A percentile compares a stretch with the other conserved stretches of the same genome.
phyloP scores from a whole-genome alignment of 345 rosid species.

The Eucalyptus marginata region DNA sequence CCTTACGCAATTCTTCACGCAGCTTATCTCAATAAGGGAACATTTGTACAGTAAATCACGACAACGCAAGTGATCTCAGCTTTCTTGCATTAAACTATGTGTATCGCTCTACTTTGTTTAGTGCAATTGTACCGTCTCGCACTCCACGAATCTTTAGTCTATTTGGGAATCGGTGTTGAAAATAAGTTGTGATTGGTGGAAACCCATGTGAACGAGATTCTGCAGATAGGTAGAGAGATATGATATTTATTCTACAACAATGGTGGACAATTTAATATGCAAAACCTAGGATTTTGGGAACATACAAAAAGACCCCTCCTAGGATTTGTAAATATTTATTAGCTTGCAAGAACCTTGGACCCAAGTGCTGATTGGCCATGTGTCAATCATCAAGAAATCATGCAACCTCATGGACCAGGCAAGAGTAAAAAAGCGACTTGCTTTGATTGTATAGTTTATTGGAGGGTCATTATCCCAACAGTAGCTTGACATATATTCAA shows the following conservation, averaged over 20 bases:
- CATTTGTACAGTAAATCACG: background rate
- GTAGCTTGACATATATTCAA: background rate
- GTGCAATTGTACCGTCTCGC: background rate
- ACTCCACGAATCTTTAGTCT: background rate
- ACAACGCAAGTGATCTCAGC: background rate
- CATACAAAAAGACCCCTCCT: background rate
- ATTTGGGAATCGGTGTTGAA: background rate
- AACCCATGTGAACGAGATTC: background rate
- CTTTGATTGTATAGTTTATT: background rate
- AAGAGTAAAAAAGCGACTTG: background rate
- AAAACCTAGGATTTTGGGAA: background rate
- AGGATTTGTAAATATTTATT: background rate
- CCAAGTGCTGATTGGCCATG: background rate
- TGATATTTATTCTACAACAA: background rate
- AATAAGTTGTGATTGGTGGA: background rate
- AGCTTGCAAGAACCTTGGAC: background rate
- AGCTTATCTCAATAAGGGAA: background rate
- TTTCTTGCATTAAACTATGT: background rate
- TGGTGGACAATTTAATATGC: background rate
- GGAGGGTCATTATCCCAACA: background rate
- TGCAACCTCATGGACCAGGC: background rate
- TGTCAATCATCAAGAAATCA: constrained; percentile 19
- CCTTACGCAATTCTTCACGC: background rate
- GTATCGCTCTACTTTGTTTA: background rate
- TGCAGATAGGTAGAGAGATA: background rate